Percentiles rank a stretch among this genome's conserved stretches.
These are phyloP conservation scores for Neonothopanus nambi DNA, from an alignment of 1,284 basidiomycete species.

Conservation along the genomic window DNA sequence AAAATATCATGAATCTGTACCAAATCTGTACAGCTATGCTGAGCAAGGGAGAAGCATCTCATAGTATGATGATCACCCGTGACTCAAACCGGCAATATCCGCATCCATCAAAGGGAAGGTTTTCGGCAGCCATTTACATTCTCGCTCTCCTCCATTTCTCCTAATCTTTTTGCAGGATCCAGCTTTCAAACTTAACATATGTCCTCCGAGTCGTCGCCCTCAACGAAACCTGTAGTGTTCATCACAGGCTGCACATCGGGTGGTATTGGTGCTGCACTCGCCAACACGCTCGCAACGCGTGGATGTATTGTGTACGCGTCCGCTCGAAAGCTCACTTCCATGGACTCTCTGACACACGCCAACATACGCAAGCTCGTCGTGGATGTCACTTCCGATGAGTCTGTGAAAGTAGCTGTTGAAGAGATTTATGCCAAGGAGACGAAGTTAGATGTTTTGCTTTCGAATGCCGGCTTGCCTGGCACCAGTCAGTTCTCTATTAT, in stretches of 20 bases:
- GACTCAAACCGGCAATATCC: too few species aligned
- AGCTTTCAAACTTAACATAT: too few species aligned
- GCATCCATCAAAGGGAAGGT: too few species aligned
- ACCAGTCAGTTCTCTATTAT: slow-evolving; percentile 8
- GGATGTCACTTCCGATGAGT: slow-evolving; percentile 21
- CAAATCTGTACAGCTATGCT: too few species aligned
- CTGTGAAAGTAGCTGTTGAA: slow-evolving; percentile 14
- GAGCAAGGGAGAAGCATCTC: too few species aligned
- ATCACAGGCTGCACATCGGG: slow-evolving; percentile 45
- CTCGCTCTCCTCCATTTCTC: too few species aligned
- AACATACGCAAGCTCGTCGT: slow-evolving; percentile 16
- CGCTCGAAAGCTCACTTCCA: slow-evolving; percentile 6
- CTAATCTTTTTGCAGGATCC: too few species aligned
- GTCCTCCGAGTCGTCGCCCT: too few species aligned
- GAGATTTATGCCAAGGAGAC: slow-evolving; percentile 17
- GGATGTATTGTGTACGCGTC: slow-evolving; percentile 14
- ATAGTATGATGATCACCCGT: too few species aligned
- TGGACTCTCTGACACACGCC: slow-evolving; percentile 9
- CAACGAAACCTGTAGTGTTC: slow-evolving; percentile 34
- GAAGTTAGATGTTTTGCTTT: slow-evolving; percentile 20
- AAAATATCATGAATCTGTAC: too few species aligned
- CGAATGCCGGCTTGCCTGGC: slow-evolving; percentile 19
- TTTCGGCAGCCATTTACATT: too few species aligned
- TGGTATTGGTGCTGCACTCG: slow-evolving; percentile 41
- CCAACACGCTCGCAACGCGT: slow-evolving; percentile 1